These are phyloP conservation scores for Pholiota molesta DNA, from an alignment of 768 basidiomycete species.

Conservation along the genomic window DNA sequence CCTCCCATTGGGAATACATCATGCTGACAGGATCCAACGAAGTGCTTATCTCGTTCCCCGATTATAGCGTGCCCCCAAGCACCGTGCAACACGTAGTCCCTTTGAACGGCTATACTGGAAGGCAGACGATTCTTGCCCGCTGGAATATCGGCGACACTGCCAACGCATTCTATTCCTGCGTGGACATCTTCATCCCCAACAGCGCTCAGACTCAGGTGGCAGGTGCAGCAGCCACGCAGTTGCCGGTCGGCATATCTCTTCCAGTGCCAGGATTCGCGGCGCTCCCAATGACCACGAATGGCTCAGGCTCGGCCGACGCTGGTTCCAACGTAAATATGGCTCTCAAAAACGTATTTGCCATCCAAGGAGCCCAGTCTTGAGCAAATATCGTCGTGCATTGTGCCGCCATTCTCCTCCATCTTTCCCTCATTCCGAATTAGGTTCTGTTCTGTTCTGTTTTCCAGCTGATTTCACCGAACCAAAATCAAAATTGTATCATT, in stretches of 20 bases:
- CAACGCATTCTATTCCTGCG: conserved; percentile 14
- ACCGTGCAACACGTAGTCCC: conserved; percentile 1
- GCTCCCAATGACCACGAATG: not conserved
- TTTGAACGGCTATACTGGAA: not conserved
- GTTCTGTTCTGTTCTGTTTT: too few relatives aligned
- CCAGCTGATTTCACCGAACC: too few relatives aligned
- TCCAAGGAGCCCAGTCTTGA: not conserved
- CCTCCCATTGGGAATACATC: conserved; percentile 10
- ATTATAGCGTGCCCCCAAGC: not conserved
- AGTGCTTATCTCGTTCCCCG: too few relatives aligned
- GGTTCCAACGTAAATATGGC: not conserved
- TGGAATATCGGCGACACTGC: conserved; percentile 13
- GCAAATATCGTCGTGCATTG: not conserved
- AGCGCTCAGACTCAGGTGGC: not conserved
- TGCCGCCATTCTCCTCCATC: not conserved
- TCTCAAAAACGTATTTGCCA: not conserved
- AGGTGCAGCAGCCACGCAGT: not conserved
- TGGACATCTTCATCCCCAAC: conserved; percentile 5
- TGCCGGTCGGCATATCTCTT: not conserved
- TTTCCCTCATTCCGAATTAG: too few relatives aligned
- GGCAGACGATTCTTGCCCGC: conserved; percentile 10
- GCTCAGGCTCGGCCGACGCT: not conserved
- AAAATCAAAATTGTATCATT: too few relatives aligned
- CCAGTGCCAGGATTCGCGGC: not conserved
- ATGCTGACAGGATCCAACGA: not conserved